Base-by-base conservation (phyloP, 139 green algal species). In the Diplosphaera chodatii region DNA sequence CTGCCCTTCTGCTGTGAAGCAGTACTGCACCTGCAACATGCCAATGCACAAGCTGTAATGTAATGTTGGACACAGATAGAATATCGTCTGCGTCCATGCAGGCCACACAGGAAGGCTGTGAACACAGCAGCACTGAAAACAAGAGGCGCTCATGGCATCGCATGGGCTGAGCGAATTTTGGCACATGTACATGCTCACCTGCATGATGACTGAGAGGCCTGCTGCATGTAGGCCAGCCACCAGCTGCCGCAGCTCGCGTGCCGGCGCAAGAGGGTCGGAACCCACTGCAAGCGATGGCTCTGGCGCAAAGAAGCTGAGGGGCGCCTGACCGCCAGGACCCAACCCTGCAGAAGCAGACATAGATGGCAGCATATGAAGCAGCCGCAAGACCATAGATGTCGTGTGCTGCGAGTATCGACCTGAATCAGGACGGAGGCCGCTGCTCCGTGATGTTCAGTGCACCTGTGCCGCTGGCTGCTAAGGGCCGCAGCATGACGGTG, bases 141-240 rank as follows among this genome's bases (percentile, higher is more conserved):
- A n/a, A n/a, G n/a, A n/a, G n/a, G n/a, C n/a, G n/a, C n/a, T n/a
- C n/a, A n/a, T n/a, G n/a, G n/a, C n/a, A n/a, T n/a, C n/a, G n/a
- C n/a, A n/a, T n/a, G n/a, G n/a, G n/a, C n/a, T n/a, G n/a, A n/a
- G n/a, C n/a, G n/a, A n/a, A n/a, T n/a, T n/a, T n/a, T n/a, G n/a
- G n/a, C 55, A 64, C 6, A 18, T 13, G 27, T 1, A 23, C 16
- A 18, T 3, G 20, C 74, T 1, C 40, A 83, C 80, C 74, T 85
- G 77, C 55, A 92, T 66, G 22, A 92, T 70, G 2, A 94, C 88
- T 77, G 92, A 84, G 22, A 94, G 70, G 65, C 88, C 88, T 21
- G 77, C 75, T 0, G 37, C 66, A 40, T 93, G 88, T 64, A 91
- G 67, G 29, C 69, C 76, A 18, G 55, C 59, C 10, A 92, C 69